Conservation (phyloP, 345 rosid species). For the Linum usitatissimum region DNA sequence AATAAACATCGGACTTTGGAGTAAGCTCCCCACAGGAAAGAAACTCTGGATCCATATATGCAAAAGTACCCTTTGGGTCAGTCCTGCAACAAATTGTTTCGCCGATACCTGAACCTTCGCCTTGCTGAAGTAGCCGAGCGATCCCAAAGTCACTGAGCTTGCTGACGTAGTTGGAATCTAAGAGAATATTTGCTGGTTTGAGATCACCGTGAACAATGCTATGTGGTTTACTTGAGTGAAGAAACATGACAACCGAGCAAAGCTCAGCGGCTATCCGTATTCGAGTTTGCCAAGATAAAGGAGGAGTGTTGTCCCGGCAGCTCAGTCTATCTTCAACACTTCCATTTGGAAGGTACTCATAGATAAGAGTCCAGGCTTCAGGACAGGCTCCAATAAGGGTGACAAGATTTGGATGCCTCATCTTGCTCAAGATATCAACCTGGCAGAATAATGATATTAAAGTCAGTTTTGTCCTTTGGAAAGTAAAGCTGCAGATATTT, state of each 20-base stretch:
- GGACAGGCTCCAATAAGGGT: conserved; percentile 86
- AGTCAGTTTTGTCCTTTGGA: neutral
- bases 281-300: conserved; percentile 83
- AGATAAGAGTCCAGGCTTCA: conserved; percentile 69
- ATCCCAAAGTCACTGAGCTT: conserved; percentile 88
- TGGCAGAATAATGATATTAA: conserved; percentile 16
- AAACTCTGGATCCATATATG: conserved; percentile 80
- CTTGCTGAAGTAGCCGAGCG: conserved; percentile 32
- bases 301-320: conserved; percentile 67
- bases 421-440: conserved; percentile 78
- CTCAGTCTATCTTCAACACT: conserved; percentile 87
- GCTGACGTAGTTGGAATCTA: conserved; percentile 60
- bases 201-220: conserved; percentile 81
- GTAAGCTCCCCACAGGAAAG: conserved; percentile 63
- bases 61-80: conserved; percentile 55
- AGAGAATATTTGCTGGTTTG: conserved; percentile 80
- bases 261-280: conserved; percentile 69
- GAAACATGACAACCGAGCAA: conserved; percentile 76
- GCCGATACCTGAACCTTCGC: conserved; percentile 24
- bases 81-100: conserved; percentile 37
- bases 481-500: conserved; percentile 4
- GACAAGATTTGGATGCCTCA: conserved; percentile 82
- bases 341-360: conserved; percentile 78
- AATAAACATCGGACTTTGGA: conserved; percentile 74
- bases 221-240: conserved; percentile 71